phyloP scores from a whole-genome alignment of 495 filamentous ascomycete species.

The Podospora australis region DNA sequence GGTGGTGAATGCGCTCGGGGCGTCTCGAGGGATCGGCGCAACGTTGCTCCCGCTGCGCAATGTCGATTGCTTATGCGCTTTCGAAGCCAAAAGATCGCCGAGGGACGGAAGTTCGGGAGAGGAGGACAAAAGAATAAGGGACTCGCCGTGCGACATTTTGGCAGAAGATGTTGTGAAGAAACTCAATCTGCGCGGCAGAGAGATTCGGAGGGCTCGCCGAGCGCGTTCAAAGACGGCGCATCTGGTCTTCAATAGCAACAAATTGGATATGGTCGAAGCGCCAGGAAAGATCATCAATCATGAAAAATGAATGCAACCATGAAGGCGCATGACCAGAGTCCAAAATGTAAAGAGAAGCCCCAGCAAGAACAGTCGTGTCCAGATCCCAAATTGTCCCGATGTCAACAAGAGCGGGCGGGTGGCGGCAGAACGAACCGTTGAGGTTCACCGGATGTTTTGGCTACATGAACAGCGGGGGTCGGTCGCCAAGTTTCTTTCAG shows the following conservation, averaged over 20 bases:
- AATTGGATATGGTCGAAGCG: too few relatives aligned
- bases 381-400: neutral
- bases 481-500: neutral
- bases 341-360: neutral
- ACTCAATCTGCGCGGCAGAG: constrained; percentile 7
- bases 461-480: too few relatives aligned
- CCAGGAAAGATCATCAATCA: too few relatives aligned
- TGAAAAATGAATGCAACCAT: too few relatives aligned
- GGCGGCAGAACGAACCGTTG: neutral
- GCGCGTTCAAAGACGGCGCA: constrained; percentile 29
- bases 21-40: constrained; percentile 27
- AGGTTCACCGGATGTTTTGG: too few relatives aligned
- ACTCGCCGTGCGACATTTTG: constrained; percentile 16
- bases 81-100: constrained; percentile 30
- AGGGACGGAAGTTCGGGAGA: constrained; percentile 42
- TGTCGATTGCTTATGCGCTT: constrained; percentile 18
- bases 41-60: constrained; percentile 29
- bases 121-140: constrained; percentile 36
- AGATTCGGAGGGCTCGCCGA: constrained; percentile 29
- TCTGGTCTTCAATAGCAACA: constrained; percentile 3
- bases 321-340: neutral
- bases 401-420: neutral
- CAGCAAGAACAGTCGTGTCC: neutral
- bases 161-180: constrained; percentile 40
- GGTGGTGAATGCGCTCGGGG: constrained; percentile 32